Percentiles rank a stretch among this genome's conserved stretches.
These are phyloP conservation scores for Chloridella minuta DNA, from an alignment of 352 stramenopile genomes.

Conservation along the genomic window DNA sequence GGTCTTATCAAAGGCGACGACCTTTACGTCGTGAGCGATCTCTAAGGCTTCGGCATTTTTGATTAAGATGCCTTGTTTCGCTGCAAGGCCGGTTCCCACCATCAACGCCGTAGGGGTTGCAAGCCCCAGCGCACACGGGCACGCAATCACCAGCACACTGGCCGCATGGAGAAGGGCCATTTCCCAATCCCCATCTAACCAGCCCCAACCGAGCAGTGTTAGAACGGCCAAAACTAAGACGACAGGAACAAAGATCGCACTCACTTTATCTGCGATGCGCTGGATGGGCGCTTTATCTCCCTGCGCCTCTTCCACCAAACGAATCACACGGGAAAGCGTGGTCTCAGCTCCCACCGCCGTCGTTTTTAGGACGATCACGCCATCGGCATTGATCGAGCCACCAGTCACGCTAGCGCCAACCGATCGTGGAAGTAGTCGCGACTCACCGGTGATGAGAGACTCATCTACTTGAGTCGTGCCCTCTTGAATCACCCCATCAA, in stretches of 20 bases:
- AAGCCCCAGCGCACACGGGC: conserved; percentile 88
- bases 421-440: no score
- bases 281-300: conserved; percentile 67
- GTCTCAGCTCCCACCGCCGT: conserved; percentile 46
- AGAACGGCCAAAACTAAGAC: conserved; percentile 56
- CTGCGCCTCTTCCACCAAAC: conserved; percentile 85
- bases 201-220: conserved; percentile 78
- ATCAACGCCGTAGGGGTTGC: conserved; percentile 90
- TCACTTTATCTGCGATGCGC: conserved; percentile 66
- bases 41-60: conserved; percentile 73
- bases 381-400: no score
- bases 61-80: conserved; percentile 77
- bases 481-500: no score
- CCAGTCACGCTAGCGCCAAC: no score
- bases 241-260: conserved; percentile 69
- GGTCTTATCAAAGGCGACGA: conserved; percentile 98
- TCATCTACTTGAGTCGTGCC: no score
- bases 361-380: no score
- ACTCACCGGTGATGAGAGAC: no score
- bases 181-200: conserved; percentile 35
- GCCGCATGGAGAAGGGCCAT: conserved; percentile 93
- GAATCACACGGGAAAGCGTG: conserved; percentile 76
- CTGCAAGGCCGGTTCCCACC: conserved; percentile 84
- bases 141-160: conserved; percentile 82
- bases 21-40: conserved; percentile 51